These are phyloP conservation scores for Tetrahymena borealis DNA, from an alignment of 73 alveolate genomes.

Conservation along the genomic window DNA sequence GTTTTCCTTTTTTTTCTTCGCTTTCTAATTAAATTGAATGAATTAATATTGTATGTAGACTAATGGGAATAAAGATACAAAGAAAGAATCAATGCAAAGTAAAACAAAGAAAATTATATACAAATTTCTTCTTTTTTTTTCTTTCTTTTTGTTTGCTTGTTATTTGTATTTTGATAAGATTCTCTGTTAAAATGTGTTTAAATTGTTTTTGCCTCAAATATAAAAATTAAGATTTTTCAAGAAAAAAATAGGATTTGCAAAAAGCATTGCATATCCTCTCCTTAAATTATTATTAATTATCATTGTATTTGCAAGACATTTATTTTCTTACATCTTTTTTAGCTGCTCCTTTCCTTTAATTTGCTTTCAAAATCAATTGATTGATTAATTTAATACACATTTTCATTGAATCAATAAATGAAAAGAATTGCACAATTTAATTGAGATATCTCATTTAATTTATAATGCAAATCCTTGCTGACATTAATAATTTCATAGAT, in stretches of 20 bases:
- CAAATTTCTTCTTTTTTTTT: not conserved
- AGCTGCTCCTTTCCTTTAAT: no score
- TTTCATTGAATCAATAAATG: no score
- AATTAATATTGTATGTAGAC: not conserved
- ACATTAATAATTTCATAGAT: not conserved
- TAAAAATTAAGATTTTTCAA: not conserved
- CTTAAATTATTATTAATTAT: no score
- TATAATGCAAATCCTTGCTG: not conserved
- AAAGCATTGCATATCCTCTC: no score
- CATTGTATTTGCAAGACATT: no score
- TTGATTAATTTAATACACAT: no score
- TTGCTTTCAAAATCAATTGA: no score
- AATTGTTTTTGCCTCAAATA: not conserved
- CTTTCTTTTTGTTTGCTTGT: not conserved
- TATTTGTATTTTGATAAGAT: not conserved
- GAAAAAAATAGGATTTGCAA: not conserved
- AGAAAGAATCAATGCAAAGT: not conserved
- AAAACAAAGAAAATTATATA: not conserved
- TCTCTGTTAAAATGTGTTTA: not conserved
- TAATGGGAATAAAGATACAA: not conserved
- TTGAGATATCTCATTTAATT: no score
- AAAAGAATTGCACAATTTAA: no score
- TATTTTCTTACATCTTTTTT: no score
- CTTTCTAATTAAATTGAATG: not conserved
- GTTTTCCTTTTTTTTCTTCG: slow-evolving; percentile 1